Conservation (phyloP, 805 yeast genomes). For the Candida broadrunensis region DNA sequence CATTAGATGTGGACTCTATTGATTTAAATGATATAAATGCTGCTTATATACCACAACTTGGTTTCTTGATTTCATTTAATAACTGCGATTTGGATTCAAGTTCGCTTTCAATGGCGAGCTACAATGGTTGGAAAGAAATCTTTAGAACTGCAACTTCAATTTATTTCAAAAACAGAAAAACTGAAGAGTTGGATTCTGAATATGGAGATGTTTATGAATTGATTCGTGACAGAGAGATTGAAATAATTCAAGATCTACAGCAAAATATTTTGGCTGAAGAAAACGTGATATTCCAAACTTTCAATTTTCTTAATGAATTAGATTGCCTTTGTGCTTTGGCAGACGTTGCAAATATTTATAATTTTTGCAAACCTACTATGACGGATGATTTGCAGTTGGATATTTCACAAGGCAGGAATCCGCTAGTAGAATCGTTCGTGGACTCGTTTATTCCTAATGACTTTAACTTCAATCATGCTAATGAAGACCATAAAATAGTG, state of each 20-base stretch:
- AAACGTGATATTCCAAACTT: background rate
- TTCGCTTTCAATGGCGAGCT: no score
- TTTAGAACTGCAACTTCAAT: slow-evolving; percentile 5
- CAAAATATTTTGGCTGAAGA: slow-evolving; percentile 1
- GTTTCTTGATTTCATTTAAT: slow-evolving; percentile 5
- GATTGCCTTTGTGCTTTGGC: slow-evolving; percentile 8
- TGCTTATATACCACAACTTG: slow-evolving; percentile 7
- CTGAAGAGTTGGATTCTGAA: slow-evolving; percentile 2
- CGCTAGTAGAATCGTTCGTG: slow-evolving; percentile 40
- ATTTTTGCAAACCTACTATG: slow-evolving; percentile 2
- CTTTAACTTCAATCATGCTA: slow-evolving; percentile 17
- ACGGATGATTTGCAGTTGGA: slow-evolving; percentile 10
- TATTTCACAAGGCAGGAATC: slow-evolving; percentile 44
- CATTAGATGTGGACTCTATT: background rate
- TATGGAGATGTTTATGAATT: slow-evolving; percentile 7
- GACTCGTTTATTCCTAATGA: slow-evolving; percentile 44
- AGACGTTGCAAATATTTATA: slow-evolving; percentile 1
- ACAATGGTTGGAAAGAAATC: slow-evolving; percentile 4
- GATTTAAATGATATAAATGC: slow-evolving; percentile 1
- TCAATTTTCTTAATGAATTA: slow-evolving; percentile 1
- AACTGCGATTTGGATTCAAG: background rate
- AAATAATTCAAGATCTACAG: slow-evolving; percentile 5
- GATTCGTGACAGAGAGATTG: slow-evolving; percentile 7
- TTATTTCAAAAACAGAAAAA: slow-evolving; percentile 4
- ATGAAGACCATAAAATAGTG: slow-evolving; percentile 21